These are phyloP conservation scores for Alnus glutinosa DNA, from an alignment of 306 rosid genomes.

Conservation along the genomic window DNA sequence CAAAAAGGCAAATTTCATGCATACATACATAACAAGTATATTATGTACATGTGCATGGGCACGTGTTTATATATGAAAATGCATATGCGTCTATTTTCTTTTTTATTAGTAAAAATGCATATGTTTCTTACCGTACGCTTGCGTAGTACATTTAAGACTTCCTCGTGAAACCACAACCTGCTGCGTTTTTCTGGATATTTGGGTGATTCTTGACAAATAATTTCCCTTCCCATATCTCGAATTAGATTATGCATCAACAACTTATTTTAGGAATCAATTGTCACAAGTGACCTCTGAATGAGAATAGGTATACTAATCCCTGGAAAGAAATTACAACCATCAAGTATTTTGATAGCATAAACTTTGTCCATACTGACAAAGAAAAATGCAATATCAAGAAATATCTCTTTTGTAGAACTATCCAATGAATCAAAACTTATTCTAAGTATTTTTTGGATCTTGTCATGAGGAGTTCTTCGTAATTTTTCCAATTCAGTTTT, in stretches of 20 bases:
- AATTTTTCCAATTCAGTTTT: slow-evolving; percentile 28
- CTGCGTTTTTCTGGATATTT: slow-evolving; percentile 22
- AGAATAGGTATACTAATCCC: slow-evolving; percentile 30
- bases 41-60: too few species aligned
- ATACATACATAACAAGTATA: too few species aligned
- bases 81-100: not conserved
- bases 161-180: slow-evolving; percentile 16
- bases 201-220: slow-evolving; percentile 14
- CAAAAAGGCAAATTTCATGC: too few species aligned
- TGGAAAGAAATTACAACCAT: slow-evolving; percentile 33
- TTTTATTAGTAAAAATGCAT: too few species aligned
- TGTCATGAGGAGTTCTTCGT: slow-evolving; percentile 22
- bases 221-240: slow-evolving; percentile 46
- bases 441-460: slow-evolving; percentile 26
- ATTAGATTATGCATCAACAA: slow-evolving; percentile 32
- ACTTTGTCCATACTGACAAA: slow-evolving; percentile 31
- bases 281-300: slow-evolving; percentile 26
- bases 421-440: slow-evolving; percentile 29
- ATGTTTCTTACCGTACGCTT: not conserved
- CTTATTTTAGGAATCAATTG: slow-evolving; percentile 2
- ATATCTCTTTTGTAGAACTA: slow-evolving; percentile 27
- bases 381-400: slow-evolving; percentile 45
- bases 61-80: too few species aligned
- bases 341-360: slow-evolving; percentile 17
- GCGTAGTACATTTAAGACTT: not conserved